Base-by-base conservation (phyloP, 306 rosid species). In the Glycine latifolia region DNA sequence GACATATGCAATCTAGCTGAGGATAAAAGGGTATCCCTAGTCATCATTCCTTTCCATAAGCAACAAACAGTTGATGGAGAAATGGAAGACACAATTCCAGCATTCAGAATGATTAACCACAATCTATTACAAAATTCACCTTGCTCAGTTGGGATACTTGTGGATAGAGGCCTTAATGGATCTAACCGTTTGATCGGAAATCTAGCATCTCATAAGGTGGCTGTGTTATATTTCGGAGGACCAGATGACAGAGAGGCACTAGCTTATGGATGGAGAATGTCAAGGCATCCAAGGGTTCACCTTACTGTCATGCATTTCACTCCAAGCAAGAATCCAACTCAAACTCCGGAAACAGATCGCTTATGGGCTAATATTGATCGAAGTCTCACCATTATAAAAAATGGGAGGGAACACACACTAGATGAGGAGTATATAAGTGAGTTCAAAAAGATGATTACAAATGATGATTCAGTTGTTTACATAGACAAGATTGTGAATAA, bases 11-110 rank as follows among this genome's bases (percentile, higher is more conserved):
- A 50, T 67, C 79, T 91, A 70, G 97, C 97, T 0, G 98, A 91
- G 67, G 98, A 95, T 53, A 91, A 90, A 73, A 88, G 97, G 4
- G 97, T 85, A 0, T 89, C 94, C 59, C 50, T 87, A 44, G 59
- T 95, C 37, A 89, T 95, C 85, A 88, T 95, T 68, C 98, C 97
- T 63, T 95, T 95, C 84, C 98, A 95, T 33, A 95, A 92, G 78
- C 97, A 92, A 50, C 95, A 91, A 62, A 91, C 98, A 0, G 95
- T 95, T 3, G 98, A 92, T 50, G 97, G 98, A 13, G 94, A 88
- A 17, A 95, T 95, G 97, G 84, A 90, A 61, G 88, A 90, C 46
- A 86, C 89, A 56, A 95, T 89, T 65, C 98, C 97, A 2, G 92
- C 94, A 2, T 84, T 87, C 48, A 82, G 94, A 80, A 73, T 83